Evolutionary conservation across 2,329 filamentous ascomycete species (phyloP).

Genomic region (Botrytis cinerea): DNA sequence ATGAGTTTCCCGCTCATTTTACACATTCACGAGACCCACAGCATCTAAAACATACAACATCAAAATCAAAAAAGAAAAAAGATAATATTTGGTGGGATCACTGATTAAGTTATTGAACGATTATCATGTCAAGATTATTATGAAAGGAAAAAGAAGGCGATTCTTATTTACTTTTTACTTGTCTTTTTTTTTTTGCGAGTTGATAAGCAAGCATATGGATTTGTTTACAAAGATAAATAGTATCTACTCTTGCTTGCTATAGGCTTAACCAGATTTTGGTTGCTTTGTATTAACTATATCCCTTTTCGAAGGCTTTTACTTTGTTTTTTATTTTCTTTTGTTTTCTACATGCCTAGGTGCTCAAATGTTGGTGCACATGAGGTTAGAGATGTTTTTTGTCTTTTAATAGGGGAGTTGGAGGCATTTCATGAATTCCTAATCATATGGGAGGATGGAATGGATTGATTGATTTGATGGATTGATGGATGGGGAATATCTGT

Average conservation of each 20-base stretch:
- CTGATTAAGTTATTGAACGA: slow-evolving; percentile 20
- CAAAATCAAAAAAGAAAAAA: slow-evolving; percentile 22
- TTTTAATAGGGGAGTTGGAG: slow-evolving; percentile 15
- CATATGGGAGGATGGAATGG: slow-evolving; percentile 7
- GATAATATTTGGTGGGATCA: slow-evolving; percentile 16
- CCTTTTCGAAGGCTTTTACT: not conserved
- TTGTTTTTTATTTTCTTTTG: slow-evolving; percentile 6
- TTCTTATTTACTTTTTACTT: slow-evolving; percentile 20
- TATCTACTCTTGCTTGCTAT: slow-evolving; percentile 23
- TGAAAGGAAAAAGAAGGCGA: slow-evolving; percentile 22
- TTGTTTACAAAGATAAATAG: slow-evolving; percentile 15
- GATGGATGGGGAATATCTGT: slow-evolving; percentile 4
- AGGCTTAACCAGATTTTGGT: slow-evolving; percentile 25
- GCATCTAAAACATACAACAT: slow-evolving; percentile 23
- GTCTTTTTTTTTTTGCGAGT: slow-evolving; percentile 18
- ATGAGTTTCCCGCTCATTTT: slow-evolving; percentile 28
- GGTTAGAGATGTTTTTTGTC: slow-evolving; percentile 20
- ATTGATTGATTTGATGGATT: slow-evolving; percentile 4
- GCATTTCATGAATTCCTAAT: not conserved
- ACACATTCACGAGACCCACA: slow-evolving; percentile 38
- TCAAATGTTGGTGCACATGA: slow-evolving; percentile 7
- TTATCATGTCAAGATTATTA: slow-evolving; percentile 26
- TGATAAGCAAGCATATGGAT: slow-evolving; percentile 13
- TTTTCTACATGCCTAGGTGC: slow-evolving; percentile 11
- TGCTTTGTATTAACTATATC: slow-evolving; percentile 25